Evolutionary conservation across 306 rosid genomes (phyloP).

Genomic region (Adenanthera pavonina): DNA sequence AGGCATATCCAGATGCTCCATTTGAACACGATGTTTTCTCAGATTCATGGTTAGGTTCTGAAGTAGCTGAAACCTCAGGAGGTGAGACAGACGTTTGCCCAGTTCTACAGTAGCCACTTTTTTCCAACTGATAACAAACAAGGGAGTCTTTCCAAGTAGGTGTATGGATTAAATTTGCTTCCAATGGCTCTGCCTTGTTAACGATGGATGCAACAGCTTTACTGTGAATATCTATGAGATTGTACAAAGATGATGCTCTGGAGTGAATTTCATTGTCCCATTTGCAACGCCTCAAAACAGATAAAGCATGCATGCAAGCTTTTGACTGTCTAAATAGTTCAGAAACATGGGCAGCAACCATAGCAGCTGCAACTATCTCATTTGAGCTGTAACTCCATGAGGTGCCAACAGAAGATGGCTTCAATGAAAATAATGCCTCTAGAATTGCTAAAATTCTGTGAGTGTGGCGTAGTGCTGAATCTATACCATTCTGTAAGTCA

Average conservation of each 20-base stretch:
- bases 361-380: constrained; percentile 99
- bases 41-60: constrained; percentile 49
- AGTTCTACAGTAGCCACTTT: constrained; percentile 50
- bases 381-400: constrained; percentile 97
- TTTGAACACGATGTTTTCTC: constrained; percentile 51
- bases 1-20: constrained; percentile 56
- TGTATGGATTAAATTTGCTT: constrained; percentile 71
- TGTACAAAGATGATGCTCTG: constrained; percentile 93
- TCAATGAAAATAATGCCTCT: constrained; percentile 89
- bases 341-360: constrained; percentile 99
- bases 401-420: constrained; percentile 96
- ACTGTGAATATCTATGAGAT: constrained; percentile 92
- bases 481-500: constrained; percentile 65
- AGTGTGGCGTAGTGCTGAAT: constrained; percentile 89
- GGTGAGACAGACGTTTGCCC: constrained; percentile 57
- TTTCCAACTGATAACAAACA: constrained; percentile 50
- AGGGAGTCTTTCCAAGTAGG: constrained; percentile 68
- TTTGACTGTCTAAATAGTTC: constrained; percentile 91
- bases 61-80: constrained; percentile 45
- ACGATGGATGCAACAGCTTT: constrained; percentile 93
- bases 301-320: constrained; percentile 98
- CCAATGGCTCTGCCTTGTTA: constrained; percentile 91
- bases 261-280: constrained; percentile 90
- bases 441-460: constrained; percentile 87
- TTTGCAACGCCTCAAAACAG: constrained; percentile 90